Conservation (phyloP, 495 filamentous ascomycete species). For the Annulohypoxylon stygium region DNA sequence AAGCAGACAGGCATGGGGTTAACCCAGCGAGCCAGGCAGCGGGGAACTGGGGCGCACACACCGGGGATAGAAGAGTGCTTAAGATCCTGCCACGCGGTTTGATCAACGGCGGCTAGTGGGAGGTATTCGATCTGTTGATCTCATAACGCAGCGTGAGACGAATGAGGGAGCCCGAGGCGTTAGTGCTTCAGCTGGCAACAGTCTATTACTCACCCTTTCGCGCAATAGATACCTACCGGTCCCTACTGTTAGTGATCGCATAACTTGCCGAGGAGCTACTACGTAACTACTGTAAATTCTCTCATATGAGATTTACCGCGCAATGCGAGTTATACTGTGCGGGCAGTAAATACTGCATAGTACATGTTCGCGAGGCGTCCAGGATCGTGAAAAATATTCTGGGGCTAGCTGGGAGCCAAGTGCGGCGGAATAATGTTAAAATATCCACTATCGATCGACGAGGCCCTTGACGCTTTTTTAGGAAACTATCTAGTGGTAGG, state of each 20-base stretch:
- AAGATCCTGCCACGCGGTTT: slow-evolving; percentile 47
- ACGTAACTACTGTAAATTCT: slow-evolving; percentile 9
- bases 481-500: slow-evolving; percentile 14
- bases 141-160: slow-evolving; percentile 42
- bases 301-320: slow-evolving; percentile 25
- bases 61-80: slow-evolving; percentile 40
- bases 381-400: slow-evolving; percentile 24
- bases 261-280: slow-evolving; percentile 24
- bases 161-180: slow-evolving; percentile 35
- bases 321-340: slow-evolving; percentile 27
- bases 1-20: slow-evolving; percentile 45
- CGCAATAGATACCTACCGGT: slow-evolving; percentile 2
- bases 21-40: slow-evolving; percentile 46
- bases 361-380: slow-evolving; percentile 11
- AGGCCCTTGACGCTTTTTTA: slow-evolving; percentile 34
- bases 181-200: slow-evolving; percentile 23
- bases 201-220: slow-evolving; percentile 14
- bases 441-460: slow-evolving; percentile 44
- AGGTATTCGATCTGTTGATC: slow-evolving; percentile 50
- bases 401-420: slow-evolving; percentile 24
- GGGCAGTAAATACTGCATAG: slow-evolving; percentile 8
- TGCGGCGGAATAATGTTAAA: slow-evolving; percentile 31
- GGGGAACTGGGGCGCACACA: slow-evolving; percentile 47
- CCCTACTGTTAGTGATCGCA: slow-evolving; percentile 20
- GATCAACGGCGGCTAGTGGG: slow-evolving; percentile 48